Base-by-base conservation (phyloP, 768 basidiomycete genomes). In the Trametes meyenii region DNA sequence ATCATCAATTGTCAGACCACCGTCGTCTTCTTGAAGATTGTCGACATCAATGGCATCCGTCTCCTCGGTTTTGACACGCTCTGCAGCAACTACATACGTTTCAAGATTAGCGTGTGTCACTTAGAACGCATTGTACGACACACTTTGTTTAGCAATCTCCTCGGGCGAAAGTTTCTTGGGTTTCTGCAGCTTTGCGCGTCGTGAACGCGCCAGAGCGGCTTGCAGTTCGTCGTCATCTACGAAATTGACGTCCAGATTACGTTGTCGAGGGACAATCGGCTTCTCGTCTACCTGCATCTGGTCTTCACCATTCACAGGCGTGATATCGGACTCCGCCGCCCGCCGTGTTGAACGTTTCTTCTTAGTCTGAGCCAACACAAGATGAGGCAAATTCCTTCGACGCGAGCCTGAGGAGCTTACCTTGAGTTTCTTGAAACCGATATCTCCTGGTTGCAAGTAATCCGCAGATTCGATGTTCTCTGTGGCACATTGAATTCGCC, bases 171-270 rank as follows among this genome's bases (percentile, higher is more conserved):
- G 55, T 68, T 90, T 93, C 71, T 91, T 89, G 21, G 81, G 66
- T 72, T 90, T 93, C 70, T 84, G 85, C 4, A 94, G 79, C 67
- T 91, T 92, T 50, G 89, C 89, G 69, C 90, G 85, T 60, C 97
- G 83, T 60, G 92, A 86, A 11, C 92, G 85, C 38, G 96, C 89
- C 60, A 98, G 80, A 26, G 92, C 93, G 43, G 92, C 91, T 79
- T 98, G 96, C 44, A 99, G 84, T 70, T 99, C 97, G 74, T 99
- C 97, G 74, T 99, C 97, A 76, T 98, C 97, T 65, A 98, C 89
- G 74, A 97, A 93, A 76, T 96, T 96, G 68, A 82, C 80, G 72
- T 95, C 86, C 54, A 94, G 80, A 72, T 94, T 85, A 68, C 89
- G 82, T 65, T 79, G 79, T 66, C 88, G 81, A 61, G 87, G 85